Base-by-base conservation (phyloP, 2,329 filamentous ascomycete genomes). In the Reticulascus tulasneorum region DNA sequence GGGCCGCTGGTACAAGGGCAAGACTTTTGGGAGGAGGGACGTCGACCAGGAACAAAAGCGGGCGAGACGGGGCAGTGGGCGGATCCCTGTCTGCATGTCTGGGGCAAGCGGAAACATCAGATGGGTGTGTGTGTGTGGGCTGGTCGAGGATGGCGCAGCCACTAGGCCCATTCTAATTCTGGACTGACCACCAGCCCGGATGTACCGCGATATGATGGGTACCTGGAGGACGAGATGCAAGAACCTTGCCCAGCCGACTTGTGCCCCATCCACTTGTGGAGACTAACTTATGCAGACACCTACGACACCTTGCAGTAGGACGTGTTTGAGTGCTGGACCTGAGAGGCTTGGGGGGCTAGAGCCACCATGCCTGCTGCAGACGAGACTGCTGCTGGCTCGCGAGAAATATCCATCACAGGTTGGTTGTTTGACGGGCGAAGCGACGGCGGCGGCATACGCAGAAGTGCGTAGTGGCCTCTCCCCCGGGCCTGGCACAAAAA, bases 81-180 rank as follows among this genome's bases (percentile, higher is more conserved):
- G 39, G 37, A 50, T 42, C 44, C 34, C 52, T 59, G 57, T 53
- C 56, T 50, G 52, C 49, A 55, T 59, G 59, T 66, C 60, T 66
- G 63, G 63, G 59, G 59, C 57, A 64, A 61, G 55, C 51, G 55
- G 56, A 59, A 62, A 63, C 56, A 59, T 61, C 55, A 62, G 56
- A 62, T 58, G 60, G 56, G 35, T 21, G 25, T 28, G 38, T 36
- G 40, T 28, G 42, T 26, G 39, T 39, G 39, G 35, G 26, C 26
- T 28, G 35, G 20, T 29, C 25, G 49, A 55, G 48, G 51, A 54
- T 47, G 58, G 55, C 58, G 56, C 56, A 59, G 57, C 40, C 57
- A 54, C 50, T 50, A 52, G 47, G 35, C 47, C 49, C 43, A 50
- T 63, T 62, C 60, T 63, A 61, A 63, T 54, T 62, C 55, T 52